Evolutionary conservation across 2,329 filamentous ascomycete genomes (phyloP), one percentile per base, ranked within the genome.

Genomic region (Verticillium dahliae): DNA sequence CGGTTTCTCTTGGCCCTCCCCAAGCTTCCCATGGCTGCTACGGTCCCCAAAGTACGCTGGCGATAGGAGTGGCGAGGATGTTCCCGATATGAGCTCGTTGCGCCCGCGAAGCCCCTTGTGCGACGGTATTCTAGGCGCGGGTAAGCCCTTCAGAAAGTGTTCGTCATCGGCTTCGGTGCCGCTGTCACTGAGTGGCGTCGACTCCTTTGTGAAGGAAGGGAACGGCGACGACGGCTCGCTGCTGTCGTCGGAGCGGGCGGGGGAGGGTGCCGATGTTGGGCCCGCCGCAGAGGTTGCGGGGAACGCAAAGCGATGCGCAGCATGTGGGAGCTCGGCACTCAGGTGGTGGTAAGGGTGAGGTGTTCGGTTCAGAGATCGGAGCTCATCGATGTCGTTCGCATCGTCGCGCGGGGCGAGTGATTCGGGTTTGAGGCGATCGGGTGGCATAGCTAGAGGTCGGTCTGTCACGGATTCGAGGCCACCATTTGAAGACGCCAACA

Each of bases 91-190:
- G 3, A 69, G 71, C 68, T 82, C 87, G 67, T 85, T 81, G 62
- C 74, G 75, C 62, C 85, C 88, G 63, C 89, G 84, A 57, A 97
- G 74, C 7, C 92, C 93, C 76, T 97, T 97, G 71, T 90, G 88
- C 37, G 86, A 81, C 63, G 86, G 84, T 9, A 82, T 68, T n/a
- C 83, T 88, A 2, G 93, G 90, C 2, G 93, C 91, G 1, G 94
- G 93, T 27, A 97, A 78, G 0, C 92, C 90, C 72, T 90, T 95
- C 61, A 97, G 80, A 67, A 94, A 88, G 65, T 93, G 90, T 74
- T 98, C 94, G 76, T 98, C 94, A 69, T 97, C 94, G 45, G 94
- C 94, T 72, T 98, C 94, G 18, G 93, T 96, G 31, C 94, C 94
- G 72, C 92, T 97, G 67, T 97, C 93, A 73, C 91, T 97, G 11